Base-by-base conservation (phyloP, 2,329 filamentous ascomycete species). In the Niveomyces coronatus region DNA sequence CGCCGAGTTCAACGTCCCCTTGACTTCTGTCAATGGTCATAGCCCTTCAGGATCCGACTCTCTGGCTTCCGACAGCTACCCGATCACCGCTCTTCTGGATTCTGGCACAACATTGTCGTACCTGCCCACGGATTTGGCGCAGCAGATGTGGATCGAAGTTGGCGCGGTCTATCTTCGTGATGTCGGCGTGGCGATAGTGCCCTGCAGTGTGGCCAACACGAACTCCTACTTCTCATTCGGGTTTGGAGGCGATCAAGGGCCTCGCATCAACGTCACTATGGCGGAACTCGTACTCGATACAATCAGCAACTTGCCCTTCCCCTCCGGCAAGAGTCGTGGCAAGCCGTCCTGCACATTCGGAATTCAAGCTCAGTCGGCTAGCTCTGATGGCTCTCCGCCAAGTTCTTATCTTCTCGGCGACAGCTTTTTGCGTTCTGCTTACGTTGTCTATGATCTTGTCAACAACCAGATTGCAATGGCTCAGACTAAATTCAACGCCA, bases 91-190 rank as follows among this genome's bases (percentile, higher is more conserved):
- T 3, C 68, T 87, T 4, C 70, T 88, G 24, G 83, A 88, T 57
- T 84, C 80, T 1, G 83, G 83, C 26, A 82, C 78, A n/a, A 83
- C 78, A 3, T 63, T 85, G 43, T 79, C 70, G 46, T 84, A 83
- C 51, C 61, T 87, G 1, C 83, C 83, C 1, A 65, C 73, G 41
- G 66, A 74, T 36, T 56, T 86, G 31, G 70, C 71, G 3, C 45
- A 57, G 7, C 55, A 69, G 44, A 58, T 76, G 9, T 74, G 71
- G 68, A 50, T 59, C 9, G 73, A 76, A 46, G 67, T 71, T 5
- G 74, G 74, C 24, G 75, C 70, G 5, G 43, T 58, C 9, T 74
- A 67, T 49, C 56, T 60, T 13, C 16, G 41, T 1, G 45, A 56
- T 0, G 48, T 59, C 9, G 54, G 56, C 3, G 40, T 61, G 10